phyloP scores from a whole-genome alignment of 257 asterid species.

The Jacaranda copaia region DNA sequence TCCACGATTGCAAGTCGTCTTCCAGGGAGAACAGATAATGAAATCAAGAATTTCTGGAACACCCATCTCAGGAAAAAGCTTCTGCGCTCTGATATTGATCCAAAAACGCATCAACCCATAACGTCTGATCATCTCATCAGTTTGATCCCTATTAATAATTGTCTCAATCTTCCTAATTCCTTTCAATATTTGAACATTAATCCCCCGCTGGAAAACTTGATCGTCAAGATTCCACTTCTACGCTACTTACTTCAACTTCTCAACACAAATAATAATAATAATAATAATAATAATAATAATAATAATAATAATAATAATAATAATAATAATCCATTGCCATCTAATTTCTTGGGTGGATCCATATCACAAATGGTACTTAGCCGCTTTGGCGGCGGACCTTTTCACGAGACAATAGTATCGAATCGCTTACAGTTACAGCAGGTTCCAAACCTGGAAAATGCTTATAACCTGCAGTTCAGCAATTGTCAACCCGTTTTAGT shows the following conservation, averaged over 20 bases:
- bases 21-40: constrained; percentile 75
- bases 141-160: too few relatives aligned
- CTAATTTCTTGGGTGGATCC: too few relatives aligned
- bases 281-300: background rate
- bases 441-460: constrained; percentile 22
- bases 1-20: constrained; percentile 66
- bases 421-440: constrained; percentile 28
- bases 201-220: constrained; percentile 35
- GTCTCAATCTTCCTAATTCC: background rate
- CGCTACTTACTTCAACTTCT: constrained; percentile 45
- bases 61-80: constrained; percentile 65
- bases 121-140: constrained; percentile 9
- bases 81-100: constrained; percentile 58
- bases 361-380: too few relatives aligned
- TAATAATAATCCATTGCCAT: constrained; percentile 30
- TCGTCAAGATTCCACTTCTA: constrained; percentile 51
- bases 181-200: constrained; percentile 32
- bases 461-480: constrained; percentile 6
- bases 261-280: constrained; percentile 26
- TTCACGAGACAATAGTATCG: background rate
- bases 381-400: background rate
- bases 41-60: constrained; percentile 75
- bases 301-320: background rate
- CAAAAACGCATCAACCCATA: constrained; percentile 55
- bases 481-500: constrained; percentile 23